Evolutionary conservation across 495 filamentous ascomycete genomes (phyloP), one percentile per base, ranked within the genome.

Genomic region (Neurospora intermedia): DNA sequence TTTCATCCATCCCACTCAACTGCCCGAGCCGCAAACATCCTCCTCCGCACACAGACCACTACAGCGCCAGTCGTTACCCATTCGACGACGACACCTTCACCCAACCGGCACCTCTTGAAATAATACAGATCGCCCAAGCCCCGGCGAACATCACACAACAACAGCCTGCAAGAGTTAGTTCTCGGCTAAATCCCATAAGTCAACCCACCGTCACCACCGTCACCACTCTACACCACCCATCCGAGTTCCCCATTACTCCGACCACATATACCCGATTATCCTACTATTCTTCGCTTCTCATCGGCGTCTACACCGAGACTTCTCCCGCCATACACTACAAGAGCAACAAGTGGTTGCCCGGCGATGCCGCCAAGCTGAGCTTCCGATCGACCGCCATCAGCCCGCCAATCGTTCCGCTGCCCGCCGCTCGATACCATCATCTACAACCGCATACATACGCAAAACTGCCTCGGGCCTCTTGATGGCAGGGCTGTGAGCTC

Each of bases 401-500:
- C 66, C 74, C 39, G 69, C 38, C 48, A 62, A 45, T 66, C 71
- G 70, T 73, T 46, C 59, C 38, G 39, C 40, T 62, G 31, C 70
- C 70, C 70, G 41, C 54, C 54, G 54, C 54, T 66, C 15, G 54
- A 66, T 66, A 66, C 54, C 54, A 31, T 59, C 45, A 72, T 72
- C 70, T 39, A 48, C 45, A 54, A 23, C 70, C 54, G 8, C 69
- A 71, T 43, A 48, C 43, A 72, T 31, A 66, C 70, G 16, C 42
- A 31, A n/a, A 40, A 45, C 27, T 66, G 54, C 54, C 54, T 62
- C 54, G 54, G 54, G 54, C 54, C 69, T 71, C 74, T 71, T 73
- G 35, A 76, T 73, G 74, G 74, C 72, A 42, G 54, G 27, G 54
- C 70, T 23, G 48, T 69, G 42, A 73, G 70, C 69, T 27, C 23